A percentile compares a stretch with the other conserved stretches of the same genome.
Evolutionary conservation across 2,329 filamentous ascomycete genomes (phyloP).

Genomic region (Aspergillus texensis): DNA sequence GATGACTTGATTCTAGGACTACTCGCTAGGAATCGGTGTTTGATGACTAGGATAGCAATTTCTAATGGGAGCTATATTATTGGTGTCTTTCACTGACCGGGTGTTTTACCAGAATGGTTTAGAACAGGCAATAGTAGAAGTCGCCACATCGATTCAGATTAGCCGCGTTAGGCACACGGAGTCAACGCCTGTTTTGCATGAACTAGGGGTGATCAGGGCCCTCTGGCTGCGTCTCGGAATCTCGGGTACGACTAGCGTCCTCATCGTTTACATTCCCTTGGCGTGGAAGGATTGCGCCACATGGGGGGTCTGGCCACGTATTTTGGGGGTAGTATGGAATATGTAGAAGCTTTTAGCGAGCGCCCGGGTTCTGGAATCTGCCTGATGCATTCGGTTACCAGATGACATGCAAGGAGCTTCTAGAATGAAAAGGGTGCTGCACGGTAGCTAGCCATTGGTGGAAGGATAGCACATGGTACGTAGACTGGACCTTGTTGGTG

Average conservation of each 20-base stretch:
- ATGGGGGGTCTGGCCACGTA: background rate
- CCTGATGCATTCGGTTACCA: background rate
- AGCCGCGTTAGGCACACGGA: background rate
- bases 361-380: background rate
- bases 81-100: background rate
- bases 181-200: background rate
- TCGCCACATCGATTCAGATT: background rate
- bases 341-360: background rate
- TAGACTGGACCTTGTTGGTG: background rate
- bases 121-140: background rate
- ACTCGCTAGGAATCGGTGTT: background rate
- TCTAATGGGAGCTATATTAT: background rate
- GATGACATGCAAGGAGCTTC: background rate
- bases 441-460: background rate
- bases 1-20: background rate
- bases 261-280: background rate
- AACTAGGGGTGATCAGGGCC: background rate
- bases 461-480: background rate
- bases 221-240: background rate
- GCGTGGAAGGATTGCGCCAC: background rate
- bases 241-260: background rate
- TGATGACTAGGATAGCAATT: background rate
- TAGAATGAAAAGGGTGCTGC: background rate
- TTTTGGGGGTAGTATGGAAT: background rate
- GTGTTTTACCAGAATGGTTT: background rate